Evolutionary conservation across 352 stramenopile species (phyloP).

Genomic region (Phytopythium boreale): DNA sequence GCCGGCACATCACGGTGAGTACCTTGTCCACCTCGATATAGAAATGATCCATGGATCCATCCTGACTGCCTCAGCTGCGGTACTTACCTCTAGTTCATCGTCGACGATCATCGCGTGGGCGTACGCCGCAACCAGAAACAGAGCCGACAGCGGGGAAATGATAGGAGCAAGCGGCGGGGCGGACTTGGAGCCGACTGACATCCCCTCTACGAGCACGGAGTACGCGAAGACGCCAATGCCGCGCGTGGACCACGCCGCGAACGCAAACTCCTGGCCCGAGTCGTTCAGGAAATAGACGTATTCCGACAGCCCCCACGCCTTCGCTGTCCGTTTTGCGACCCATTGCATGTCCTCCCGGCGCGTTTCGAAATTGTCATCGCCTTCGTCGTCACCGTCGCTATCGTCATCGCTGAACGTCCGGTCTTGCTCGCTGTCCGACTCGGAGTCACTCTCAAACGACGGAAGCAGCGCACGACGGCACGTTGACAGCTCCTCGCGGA

Average conservation of each 20-base stretch:
- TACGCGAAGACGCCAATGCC: conserved; percentile 42
- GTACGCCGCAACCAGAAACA: conserved; percentile 43
- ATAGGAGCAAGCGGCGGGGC: conserved; percentile 12
- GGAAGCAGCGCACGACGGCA: conserved; percentile 39
- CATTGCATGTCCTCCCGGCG: conserved; percentile 25
- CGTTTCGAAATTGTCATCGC: conserved; percentile 12
- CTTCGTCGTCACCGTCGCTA: conserved; percentile 22
- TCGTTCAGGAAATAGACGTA: conserved; percentile 56
- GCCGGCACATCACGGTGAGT: background rate
- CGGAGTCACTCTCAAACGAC: conserved; percentile 28
- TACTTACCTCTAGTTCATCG: conserved; percentile 26
- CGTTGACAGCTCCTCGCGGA: conserved; percentile 49
- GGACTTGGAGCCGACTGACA: background rate
- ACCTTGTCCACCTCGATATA: background rate
- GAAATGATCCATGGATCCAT: no score
- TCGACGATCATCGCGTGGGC: conserved; percentile 38
- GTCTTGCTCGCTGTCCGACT: conserved; percentile 17
- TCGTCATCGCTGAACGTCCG: conserved; percentile 6
- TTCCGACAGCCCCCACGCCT: conserved; percentile 23
- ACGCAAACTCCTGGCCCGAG: conserved; percentile 47
- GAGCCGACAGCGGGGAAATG: conserved; percentile 35
- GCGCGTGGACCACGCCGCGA: conserved; percentile 52
- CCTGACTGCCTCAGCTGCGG: no score
- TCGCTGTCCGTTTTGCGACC: conserved; percentile 27
- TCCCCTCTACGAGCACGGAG: conserved; percentile 21